Percentiles rank a stretch among this genome's conserved stretches.
These are phyloP conservation scores for Rhododendron molle DNA, from an alignment of 148 eudicot species.

Conservation along the genomic window DNA sequence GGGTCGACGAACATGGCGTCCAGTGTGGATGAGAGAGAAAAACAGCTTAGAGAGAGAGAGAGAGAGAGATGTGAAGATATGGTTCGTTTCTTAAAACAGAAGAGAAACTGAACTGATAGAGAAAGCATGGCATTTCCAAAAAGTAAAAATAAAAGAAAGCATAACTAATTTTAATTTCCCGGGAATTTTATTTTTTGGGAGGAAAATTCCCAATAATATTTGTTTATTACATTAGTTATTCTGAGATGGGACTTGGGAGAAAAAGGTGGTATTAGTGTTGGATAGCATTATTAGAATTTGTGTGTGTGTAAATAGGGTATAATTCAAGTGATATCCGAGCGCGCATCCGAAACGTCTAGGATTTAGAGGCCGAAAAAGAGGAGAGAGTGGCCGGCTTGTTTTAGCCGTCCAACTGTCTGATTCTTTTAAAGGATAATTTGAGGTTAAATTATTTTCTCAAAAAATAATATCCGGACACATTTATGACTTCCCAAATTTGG, in stretches of 20 bases:
- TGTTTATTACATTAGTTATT: neutral
- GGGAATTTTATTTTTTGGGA: neutral
- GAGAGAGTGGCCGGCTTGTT: too few relatives aligned
- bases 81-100: constrained; percentile 11
- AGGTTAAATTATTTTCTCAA: neutral
- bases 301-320: too few relatives aligned
- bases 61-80: constrained; percentile 3
- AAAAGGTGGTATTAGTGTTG: neutral
- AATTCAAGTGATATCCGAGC: too few relatives aligned
- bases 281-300: neutral
- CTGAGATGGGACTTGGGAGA: neutral
- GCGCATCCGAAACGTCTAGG: too few relatives aligned
- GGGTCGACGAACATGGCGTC: neutral
- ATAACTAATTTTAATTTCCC: neutral
- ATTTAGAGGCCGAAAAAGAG: too few relatives aligned
- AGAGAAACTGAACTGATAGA: neutral
- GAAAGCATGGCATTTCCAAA: neutral
- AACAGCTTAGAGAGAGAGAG: neutral
- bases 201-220: too few relatives aligned
- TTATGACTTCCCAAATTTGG: neutral
- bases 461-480: too few relatives aligned
- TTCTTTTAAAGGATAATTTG: neutral
- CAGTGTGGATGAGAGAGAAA: neutral
- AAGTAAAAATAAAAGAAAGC: neutral
- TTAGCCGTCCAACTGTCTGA: neutral